Evolutionary conservation across 805 yeast species (phyloP).

Genomic region (Ogataea saltuana): DNA sequence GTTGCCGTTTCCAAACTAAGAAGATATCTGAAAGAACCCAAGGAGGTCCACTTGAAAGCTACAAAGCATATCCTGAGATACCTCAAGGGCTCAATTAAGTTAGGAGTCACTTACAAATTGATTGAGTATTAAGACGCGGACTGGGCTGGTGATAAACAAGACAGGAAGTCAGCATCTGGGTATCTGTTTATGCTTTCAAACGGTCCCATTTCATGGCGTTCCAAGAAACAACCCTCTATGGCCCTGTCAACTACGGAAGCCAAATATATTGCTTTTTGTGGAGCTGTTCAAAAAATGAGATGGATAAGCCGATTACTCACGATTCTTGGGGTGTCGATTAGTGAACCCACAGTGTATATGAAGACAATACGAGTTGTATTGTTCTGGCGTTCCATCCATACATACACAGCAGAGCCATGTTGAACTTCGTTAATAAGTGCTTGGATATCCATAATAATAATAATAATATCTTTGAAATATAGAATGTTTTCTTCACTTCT

Average conservation of each 20-base stretch:
- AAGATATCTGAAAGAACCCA: slow-evolving; percentile 6
- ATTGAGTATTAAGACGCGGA: slow-evolving; percentile 20
- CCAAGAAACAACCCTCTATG: slow-evolving; percentile 18
- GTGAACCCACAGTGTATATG: background rate
- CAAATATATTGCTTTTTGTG: slow-evolving; percentile 14
- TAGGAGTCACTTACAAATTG: slow-evolving; percentile 2
- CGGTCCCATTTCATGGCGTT: slow-evolving; percentile 23
- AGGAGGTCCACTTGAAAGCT: slow-evolving; percentile 4
- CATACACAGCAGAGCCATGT: background rate
- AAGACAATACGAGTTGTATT: background rate
- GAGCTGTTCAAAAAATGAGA: background rate
- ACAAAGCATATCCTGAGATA: slow-evolving; percentile 16
- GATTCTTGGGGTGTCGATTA: background rate
- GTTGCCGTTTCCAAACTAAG: slow-evolving; percentile 5
- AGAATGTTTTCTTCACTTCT: too few relatives aligned
- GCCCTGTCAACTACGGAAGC: slow-evolving; percentile 21
- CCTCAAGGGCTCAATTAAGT: slow-evolving; percentile 15
- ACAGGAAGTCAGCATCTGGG: slow-evolving; percentile 15
- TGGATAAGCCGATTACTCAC: background rate
- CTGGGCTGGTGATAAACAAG: slow-evolving; percentile 13
- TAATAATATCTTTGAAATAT: too few relatives aligned
- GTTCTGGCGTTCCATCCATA: background rate
- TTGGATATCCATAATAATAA: too few relatives aligned
- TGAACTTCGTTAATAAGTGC: too few relatives aligned
- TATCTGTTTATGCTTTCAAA: slow-evolving; percentile 10